Evolutionary conservation across 2,329 filamentous ascomycete genomes (phyloP).

Genomic region (Proliferodiscus dingleyae): DNA sequence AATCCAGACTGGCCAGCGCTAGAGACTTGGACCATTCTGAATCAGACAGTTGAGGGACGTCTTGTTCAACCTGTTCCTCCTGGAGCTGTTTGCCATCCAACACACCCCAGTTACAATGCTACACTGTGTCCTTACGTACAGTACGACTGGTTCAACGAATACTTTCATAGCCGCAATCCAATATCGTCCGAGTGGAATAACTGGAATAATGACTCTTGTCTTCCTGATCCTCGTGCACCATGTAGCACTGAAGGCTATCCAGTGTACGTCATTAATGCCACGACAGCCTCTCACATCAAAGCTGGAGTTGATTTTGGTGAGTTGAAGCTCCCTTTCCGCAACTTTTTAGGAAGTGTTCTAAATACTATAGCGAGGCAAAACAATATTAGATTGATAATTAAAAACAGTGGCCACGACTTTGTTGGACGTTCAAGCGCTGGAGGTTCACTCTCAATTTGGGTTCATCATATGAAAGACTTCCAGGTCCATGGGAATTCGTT

Average conservation of each 20-base stretch:
- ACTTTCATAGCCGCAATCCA: slow-evolving; percentile 27
- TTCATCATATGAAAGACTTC: slow-evolving; percentile 40
- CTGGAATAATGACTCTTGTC: slow-evolving; percentile 45
- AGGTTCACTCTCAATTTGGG: slow-evolving; percentile 50
- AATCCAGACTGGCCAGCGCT: slow-evolving; percentile 14
- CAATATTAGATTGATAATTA: slow-evolving; percentile 32
- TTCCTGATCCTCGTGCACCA: slow-evolving; percentile 35
- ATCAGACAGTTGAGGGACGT: slow-evolving; percentile 16
- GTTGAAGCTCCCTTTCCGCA: too few species aligned
- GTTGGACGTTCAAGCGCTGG: slow-evolving; percentile 26
- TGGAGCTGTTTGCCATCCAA: slow-evolving; percentile 29
- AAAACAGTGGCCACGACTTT: slow-evolving; percentile 40
- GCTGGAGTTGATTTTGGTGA: slow-evolving; percentile 29
- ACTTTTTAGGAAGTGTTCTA: too few species aligned
- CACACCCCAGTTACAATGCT: slow-evolving; percentile 23
- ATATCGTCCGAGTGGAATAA: slow-evolving; percentile 38
- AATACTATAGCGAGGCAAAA: slow-evolving; percentile 17
- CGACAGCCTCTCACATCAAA: slow-evolving; percentile 8
- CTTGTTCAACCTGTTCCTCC: slow-evolving; percentile 26
- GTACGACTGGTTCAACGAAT: slow-evolving; percentile 27
- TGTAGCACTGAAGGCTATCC: slow-evolving; percentile 38
- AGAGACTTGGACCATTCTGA: slow-evolving; percentile 21
- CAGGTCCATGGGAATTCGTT: slow-evolving; percentile 36
- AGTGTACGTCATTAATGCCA: slow-evolving; percentile 32
- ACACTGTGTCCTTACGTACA: slow-evolving; percentile 23